A percentile compares a stretch with the other conserved stretches of the same genome.
Evolutionary conservation across 2,329 filamentous ascomycete genomes (phyloP).

Genomic region (Curvularia spicifera): DNA sequence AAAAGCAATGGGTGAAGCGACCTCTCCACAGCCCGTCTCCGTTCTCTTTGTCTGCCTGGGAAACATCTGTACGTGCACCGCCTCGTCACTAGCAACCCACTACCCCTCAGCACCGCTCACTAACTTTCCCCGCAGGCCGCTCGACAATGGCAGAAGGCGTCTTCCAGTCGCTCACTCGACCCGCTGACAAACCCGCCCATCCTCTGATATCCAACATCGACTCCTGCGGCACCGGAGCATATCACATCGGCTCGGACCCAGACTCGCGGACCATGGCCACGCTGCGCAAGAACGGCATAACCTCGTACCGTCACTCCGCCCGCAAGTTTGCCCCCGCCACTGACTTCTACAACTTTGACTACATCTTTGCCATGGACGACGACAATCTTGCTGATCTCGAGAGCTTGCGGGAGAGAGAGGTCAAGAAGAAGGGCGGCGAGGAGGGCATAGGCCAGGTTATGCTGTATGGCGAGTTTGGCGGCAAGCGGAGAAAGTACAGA

Average conservation of each 20-base stretch:
- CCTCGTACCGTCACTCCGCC: constrained; percentile 76
- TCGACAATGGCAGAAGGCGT: constrained; percentile 97
- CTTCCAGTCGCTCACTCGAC: constrained; percentile 72
- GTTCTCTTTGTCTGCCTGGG: constrained; percentile 96
- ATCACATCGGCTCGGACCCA: constrained; percentile 78
- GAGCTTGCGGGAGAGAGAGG: constrained; percentile 62
- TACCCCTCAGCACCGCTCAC: neutral
- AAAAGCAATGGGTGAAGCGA: constrained; percentile 12
- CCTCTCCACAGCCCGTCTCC: constrained; percentile 57
- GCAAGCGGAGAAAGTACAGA: constrained; percentile 44
- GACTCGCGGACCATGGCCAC: constrained; percentile 86
- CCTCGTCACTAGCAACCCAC: neutral
- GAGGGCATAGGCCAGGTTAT: constrained; percentile 64
- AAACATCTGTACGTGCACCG: constrained; percentile 75
- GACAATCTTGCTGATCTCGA: constrained; percentile 77
- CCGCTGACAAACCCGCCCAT: constrained; percentile 57
- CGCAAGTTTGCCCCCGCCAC: constrained; percentile 70
- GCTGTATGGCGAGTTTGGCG: constrained; percentile 85
- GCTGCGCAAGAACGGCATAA: constrained; percentile 75
- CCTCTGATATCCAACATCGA: constrained; percentile 73
- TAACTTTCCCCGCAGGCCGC: constrained; percentile 53
- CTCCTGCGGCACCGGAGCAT: constrained; percentile 88
- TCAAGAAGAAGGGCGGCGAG: constrained; percentile 46
- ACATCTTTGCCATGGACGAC: constrained; percentile 92
- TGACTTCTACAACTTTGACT: constrained; percentile 88